Percentiles rank a stretch among this genome's conserved stretches.
Evolutionary conservation across 2,329 filamentous ascomycete genomes (phyloP).

Genomic region (Berkeleyomyces basicola): DNA sequence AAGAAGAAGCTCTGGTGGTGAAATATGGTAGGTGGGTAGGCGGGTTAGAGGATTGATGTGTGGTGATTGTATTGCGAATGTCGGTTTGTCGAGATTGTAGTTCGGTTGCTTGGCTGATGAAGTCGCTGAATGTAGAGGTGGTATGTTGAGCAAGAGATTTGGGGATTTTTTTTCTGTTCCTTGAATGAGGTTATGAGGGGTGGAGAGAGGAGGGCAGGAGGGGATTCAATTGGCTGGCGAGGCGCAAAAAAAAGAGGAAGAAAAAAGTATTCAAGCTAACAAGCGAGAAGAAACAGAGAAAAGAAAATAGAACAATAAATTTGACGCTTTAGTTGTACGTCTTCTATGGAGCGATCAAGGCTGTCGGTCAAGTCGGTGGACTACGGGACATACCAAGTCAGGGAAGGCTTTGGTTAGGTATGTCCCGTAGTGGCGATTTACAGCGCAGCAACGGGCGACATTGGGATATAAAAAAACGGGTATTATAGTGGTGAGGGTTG

Average conservation of each 20-base stretch:
- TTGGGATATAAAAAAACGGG: slow-evolving; percentile 43
- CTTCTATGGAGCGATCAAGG: slow-evolving; percentile 33
- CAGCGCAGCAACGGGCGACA: slow-evolving; percentile 50
- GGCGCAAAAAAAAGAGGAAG: not conserved
- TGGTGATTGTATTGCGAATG: not conserved
- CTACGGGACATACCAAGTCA: slow-evolving; percentile 45
- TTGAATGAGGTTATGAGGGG: not conserved
- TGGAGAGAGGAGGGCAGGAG: not conserved
- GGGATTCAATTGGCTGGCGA: not conserved
- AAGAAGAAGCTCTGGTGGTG: not conserved
- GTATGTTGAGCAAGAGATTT: not conserved
- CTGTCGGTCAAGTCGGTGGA: slow-evolving; percentile 71
- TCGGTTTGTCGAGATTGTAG: too few relatives aligned
- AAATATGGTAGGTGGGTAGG: not conserved
- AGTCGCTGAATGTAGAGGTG: not conserved
- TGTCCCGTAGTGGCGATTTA: slow-evolving; percentile 74
- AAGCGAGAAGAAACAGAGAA: not conserved
- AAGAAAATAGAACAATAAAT: slow-evolving; percentile 3
- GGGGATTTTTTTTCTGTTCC: not conserved
- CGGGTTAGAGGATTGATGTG: not conserved
- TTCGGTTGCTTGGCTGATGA: too few relatives aligned
- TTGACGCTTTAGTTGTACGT: slow-evolving; percentile 40
- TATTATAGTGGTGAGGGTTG: slow-evolving; percentile 49
- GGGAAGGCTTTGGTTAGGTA: slow-evolving; percentile 24
- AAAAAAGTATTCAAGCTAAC: not conserved